Percentiles rank a stretch among this genome's conserved stretches.
Conservation (phyloP, 305 asterid genomes). For the Fraxinus velutina region DNA sequence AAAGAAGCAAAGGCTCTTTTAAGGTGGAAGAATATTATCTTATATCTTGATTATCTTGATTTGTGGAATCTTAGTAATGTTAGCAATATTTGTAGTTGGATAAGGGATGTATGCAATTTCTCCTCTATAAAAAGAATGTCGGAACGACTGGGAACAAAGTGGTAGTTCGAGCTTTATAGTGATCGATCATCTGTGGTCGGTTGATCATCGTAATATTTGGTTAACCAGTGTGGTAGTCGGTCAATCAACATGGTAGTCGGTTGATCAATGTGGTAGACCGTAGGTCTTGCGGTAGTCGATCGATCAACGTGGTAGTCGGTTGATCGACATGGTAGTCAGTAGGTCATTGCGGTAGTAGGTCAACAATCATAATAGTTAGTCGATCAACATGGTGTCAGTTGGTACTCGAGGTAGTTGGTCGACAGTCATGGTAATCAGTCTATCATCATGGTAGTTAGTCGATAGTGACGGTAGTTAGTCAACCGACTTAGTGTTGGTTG, state of each 20-base stretch:
- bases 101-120: neutral
- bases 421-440: neutral
- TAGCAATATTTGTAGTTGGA: neutral
- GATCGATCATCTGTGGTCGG: neutral
- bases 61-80: neutral
- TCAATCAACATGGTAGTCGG: too few species aligned
- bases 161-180: neutral
- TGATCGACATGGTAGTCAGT: neutral
- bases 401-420: neutral
- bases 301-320: neutral
- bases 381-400: neutral
- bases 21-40: neutral
- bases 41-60: neutral
- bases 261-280: too few species aligned
- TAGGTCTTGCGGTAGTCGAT: too few species aligned
- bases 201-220: neutral
- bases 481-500: neutral
- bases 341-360: neutral
- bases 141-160: neutral
- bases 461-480: too few species aligned
- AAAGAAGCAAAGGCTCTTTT: too few species aligned
- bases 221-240: too few species aligned
- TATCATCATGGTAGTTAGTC: neutral
- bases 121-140: neutral
- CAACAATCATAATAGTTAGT: neutral